phyloP scores from a whole-genome alignment of 805 yeast species.

The Naumovozyma castellii region DNA sequence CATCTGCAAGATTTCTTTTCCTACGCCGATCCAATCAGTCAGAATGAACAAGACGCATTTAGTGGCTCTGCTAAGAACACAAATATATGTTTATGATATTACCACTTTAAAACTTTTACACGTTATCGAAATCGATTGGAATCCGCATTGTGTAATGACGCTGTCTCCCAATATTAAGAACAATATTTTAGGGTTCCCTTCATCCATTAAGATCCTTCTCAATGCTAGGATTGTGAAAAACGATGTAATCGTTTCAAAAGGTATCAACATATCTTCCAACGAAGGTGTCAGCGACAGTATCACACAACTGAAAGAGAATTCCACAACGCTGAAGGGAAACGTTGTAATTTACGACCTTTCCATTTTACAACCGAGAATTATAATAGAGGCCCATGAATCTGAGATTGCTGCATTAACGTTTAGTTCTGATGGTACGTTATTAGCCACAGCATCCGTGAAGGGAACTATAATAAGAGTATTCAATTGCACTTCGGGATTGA shows the following conservation, averaged over 20 bases:
- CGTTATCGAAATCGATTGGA: slow-evolving; percentile 41
- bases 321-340: slow-evolving; percentile 48
- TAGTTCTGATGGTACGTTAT: slow-evolving; percentile 52
- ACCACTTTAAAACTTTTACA: slow-evolving; percentile 57
- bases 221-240: neutral
- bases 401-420: slow-evolving; percentile 54
- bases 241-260: neutral
- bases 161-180: slow-evolving; percentile 36
- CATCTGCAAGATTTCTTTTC: slow-evolving; percentile 67
- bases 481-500: slow-evolving; percentile 50
- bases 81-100: slow-evolving; percentile 64
- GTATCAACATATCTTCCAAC: neutral
- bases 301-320: neutral
- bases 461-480: slow-evolving; percentile 73
- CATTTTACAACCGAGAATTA: slow-evolving; percentile 53
- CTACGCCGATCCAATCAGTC: slow-evolving; percentile 49
- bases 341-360: slow-evolving; percentile 58
- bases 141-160: slow-evolving; percentile 50
- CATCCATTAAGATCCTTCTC: neutral
- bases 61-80: slow-evolving; percentile 52
- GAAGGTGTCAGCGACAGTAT: neutral
- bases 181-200: neutral
- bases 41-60: slow-evolving; percentile 58
- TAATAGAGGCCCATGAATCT: slow-evolving; percentile 67
- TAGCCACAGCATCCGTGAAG: slow-evolving; percentile 69